phyloP scores from a whole-genome alignment of 1,284 basidiomycete genomes.

The Thecaphora thlaspeos region DNA sequence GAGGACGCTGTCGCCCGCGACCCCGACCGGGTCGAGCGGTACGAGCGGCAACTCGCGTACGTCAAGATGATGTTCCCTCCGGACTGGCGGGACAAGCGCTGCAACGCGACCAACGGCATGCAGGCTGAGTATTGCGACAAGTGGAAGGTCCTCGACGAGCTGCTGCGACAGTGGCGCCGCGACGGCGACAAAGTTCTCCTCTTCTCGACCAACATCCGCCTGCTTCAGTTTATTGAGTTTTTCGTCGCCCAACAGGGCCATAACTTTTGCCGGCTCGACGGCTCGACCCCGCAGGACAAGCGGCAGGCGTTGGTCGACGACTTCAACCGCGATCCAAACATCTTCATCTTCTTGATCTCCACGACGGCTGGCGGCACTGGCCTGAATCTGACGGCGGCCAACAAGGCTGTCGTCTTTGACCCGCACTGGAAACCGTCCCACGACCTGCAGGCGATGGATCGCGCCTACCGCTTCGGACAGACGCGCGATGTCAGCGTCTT shows the following conservation, averaged over 20 bases:
- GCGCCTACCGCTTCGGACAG: slow-evolving; percentile 64
- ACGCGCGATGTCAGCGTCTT: slow-evolving; percentile 39
- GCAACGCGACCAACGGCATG: slow-evolving; percentile 35
- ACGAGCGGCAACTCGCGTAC: slow-evolving; percentile 44
- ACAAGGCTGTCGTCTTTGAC: slow-evolving; percentile 85
- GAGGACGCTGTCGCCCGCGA: slow-evolving; percentile 19
- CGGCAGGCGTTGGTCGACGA: slow-evolving; percentile 68
- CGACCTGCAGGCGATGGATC: slow-evolving; percentile 82
- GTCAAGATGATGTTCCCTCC: slow-evolving; percentile 52
- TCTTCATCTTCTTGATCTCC: slow-evolving; percentile 80
- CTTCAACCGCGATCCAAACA: slow-evolving; percentile 72
- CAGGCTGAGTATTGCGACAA: slow-evolving; percentile 71
- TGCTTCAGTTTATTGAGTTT: slow-evolving; percentile 75
- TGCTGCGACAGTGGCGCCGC: slow-evolving; percentile 64
- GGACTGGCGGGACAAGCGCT: slow-evolving; percentile 34
- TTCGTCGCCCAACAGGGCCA: slow-evolving; percentile 68
- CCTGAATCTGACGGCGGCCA: slow-evolving; percentile 82
- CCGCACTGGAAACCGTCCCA: slow-evolving; percentile 77
- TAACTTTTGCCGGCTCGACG: slow-evolving; percentile 72
- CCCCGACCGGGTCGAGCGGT: slow-evolving; percentile 32
- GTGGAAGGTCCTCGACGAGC: slow-evolving; percentile 73
- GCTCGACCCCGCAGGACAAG: slow-evolving; percentile 61
- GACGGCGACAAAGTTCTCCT: slow-evolving; percentile 61
- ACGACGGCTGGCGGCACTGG: slow-evolving; percentile 76
- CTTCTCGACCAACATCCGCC: slow-evolving; percentile 82